Percentiles rank a stretch among this genome's conserved stretches.
These are phyloP conservation scores for Vitis rotundifolia DNA, from an alignment of 164 flowering plant species.

Conservation along the genomic window DNA sequence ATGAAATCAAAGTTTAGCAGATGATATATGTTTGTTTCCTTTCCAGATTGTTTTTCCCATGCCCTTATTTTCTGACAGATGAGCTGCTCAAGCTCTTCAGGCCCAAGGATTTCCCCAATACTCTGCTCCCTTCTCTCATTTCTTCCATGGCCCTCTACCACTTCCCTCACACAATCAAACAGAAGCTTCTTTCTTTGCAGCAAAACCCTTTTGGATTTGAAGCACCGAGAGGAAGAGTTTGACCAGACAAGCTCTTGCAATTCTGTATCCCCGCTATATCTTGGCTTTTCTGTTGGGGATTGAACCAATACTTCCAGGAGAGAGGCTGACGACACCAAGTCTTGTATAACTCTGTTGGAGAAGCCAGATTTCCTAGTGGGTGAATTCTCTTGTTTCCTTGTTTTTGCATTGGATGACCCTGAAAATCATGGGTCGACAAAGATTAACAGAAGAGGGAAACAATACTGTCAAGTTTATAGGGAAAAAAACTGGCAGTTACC, in stretches of 20 bases:
- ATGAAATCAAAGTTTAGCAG: conserved; percentile 25
- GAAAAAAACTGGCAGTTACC: conserved; percentile 17
- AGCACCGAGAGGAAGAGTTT: conserved; percentile 17
- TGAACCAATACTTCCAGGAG: conserved; percentile 29
- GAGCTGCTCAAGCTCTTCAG: conserved; percentile 41
- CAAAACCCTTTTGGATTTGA: conserved; percentile 24
- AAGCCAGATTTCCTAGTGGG: conserved; percentile 12
- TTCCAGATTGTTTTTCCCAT: conserved; percentile 34
- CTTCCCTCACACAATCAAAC: conserved; percentile 46
- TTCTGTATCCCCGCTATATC: conserved; percentile 8
- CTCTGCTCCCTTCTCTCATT: neutral
- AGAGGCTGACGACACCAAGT: conserved; percentile 39
- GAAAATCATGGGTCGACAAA: conserved; percentile 5
- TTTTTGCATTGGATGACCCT: conserved; percentile 14
- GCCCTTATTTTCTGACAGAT: conserved; percentile 26
- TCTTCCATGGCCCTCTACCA: conserved; percentile 18
- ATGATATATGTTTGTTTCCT: conserved; percentile 26
- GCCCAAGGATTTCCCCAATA: conserved; percentile 13
- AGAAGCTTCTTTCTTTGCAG: conserved; percentile 44
- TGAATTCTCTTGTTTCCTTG: conserved; percentile 13
- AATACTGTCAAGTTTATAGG: neutral
- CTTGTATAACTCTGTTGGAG: conserved; percentile 26
- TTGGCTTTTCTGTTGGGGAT: conserved; percentile 24
- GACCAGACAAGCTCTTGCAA: conserved; percentile 13
- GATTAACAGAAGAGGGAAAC: neutral